These are phyloP conservation scores for Aspergillus calidoustus DNA, from an alignment of 2,329 filamentous ascomycete species.

Conservation along the genomic window DNA sequence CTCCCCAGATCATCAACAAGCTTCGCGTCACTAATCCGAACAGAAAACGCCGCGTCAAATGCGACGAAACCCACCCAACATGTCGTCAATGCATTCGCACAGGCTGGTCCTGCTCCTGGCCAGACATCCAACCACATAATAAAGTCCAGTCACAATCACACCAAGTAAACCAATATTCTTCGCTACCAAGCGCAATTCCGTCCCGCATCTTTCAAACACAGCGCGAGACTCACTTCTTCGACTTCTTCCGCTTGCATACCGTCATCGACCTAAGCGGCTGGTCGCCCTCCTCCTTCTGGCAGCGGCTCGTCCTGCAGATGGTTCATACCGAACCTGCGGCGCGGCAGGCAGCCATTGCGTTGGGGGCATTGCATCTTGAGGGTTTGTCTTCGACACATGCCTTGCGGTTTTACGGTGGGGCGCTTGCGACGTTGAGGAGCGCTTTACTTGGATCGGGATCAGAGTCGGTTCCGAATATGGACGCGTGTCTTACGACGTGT, in stretches of 20 bases:
- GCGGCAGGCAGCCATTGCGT: not conserved
- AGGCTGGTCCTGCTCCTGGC: not conserved
- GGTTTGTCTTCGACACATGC: not conserved
- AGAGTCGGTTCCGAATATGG: not conserved
- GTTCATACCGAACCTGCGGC: not conserved
- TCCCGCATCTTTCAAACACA: constrained; percentile 1
- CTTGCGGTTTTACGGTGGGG: not conserved
- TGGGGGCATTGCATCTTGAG: not conserved
- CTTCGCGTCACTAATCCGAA: not conserved
- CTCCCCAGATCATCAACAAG: not conserved
- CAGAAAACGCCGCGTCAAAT: constrained; percentile 5
- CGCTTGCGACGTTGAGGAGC: not conserved
- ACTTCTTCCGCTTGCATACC: not conserved
- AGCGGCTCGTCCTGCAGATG: constrained; percentile 2
- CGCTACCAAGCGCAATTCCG: not conserved
- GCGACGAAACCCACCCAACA: not conserved
- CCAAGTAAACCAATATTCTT: not conserved
- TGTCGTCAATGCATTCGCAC: not conserved
- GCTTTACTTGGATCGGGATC: not conserved
- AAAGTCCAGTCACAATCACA: no score
- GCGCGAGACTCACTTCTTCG: constrained; percentile 2
- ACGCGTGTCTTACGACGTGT: not conserved
- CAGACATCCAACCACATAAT: not conserved
- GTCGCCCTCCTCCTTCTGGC: not conserved
- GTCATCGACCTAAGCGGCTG: not conserved